These are phyloP conservation scores for Mesembryanthemum crystallinum DNA, from an alignment of 148 eudicot genomes.

Conservation along the genomic window DNA sequence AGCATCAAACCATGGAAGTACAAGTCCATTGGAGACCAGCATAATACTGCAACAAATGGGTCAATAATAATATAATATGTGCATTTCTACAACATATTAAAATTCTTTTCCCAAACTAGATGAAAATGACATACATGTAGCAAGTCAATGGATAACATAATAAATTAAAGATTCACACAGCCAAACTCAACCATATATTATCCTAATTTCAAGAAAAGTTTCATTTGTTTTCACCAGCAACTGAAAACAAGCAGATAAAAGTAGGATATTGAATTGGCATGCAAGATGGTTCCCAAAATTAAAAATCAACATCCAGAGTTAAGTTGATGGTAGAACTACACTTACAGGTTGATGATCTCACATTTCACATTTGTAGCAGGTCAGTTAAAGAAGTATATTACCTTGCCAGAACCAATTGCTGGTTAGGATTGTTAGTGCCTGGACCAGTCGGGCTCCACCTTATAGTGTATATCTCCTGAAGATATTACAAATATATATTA, in stretches of 20 bases:
- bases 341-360: neutral
- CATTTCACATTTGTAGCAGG: neutral
- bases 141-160: neutral
- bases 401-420: slow-evolving; percentile 70
- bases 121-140: neutral
- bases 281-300: neutral
- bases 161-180: neutral
- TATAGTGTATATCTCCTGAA: slow-evolving; percentile 62
- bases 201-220: neutral
- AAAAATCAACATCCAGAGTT: neutral
- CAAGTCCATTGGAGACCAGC: no score
- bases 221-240: neutral
- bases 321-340: neutral
- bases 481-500: neutral
- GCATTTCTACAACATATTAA: no score
- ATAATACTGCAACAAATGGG: no score
- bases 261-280: neutral
- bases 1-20: no score
- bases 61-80: no score
- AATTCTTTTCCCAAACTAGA: no score
- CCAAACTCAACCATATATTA: neutral
- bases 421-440: slow-evolving; percentile 62
- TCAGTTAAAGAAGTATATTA: slow-evolving; percentile 17
- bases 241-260: neutral
- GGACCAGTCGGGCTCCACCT: slow-evolving; percentile 75